Evolutionary conservation across 2,329 filamentous ascomycete genomes (phyloP), one percentile per base, ranked within the genome.

Genomic region (Diaporthe aspalathi): DNA sequence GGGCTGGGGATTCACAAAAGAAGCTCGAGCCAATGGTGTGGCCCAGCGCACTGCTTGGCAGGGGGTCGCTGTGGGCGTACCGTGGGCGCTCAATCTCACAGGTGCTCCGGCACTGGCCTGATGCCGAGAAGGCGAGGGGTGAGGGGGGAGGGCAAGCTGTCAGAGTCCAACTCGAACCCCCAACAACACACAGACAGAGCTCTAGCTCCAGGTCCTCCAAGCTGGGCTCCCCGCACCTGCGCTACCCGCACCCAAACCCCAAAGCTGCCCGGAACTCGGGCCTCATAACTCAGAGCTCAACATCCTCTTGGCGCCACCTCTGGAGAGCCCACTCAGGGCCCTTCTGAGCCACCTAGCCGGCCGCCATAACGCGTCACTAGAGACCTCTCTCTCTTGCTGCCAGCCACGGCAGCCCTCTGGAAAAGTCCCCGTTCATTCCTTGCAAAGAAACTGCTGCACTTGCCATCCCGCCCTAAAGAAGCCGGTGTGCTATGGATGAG

Each of bases 1-100:
- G 67, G 67, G 67, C 67, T 68, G 67, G 67, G 67, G 53, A 68
- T 43, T 68, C 53, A 68, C 67, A 68, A 38, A 38, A 57, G 53
- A 43, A 68, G 53, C 53, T 60, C 47, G 67, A 57, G 53, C 67
- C 67, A 68, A 68, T 68, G 49, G 38, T 38, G 67, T 60, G 43
- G 53, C 67, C 60, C 35, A 68, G 43, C 53, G 32, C 29, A 17
- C 53, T 60, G 45, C 56, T 40, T 60, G 40, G 65, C 65, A 67
- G 47, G 67, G n/a, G 67, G 67, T 60, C 29, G 43, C 43, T 52
- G 43, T 50, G 43, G 16, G 67, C 45, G 65, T n/a, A n/a, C n/a
- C n/a, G n/a, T n/a, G n/a, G n/a, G n/a, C n/a, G 27, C 67, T 9
- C 56, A 68, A 60, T 68, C 60, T 47, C 60, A 50, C 38, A 65